Evolutionary conservation across 73 alveolate species (phyloP).

Genomic region (Strombidium stylifer): DNA sequence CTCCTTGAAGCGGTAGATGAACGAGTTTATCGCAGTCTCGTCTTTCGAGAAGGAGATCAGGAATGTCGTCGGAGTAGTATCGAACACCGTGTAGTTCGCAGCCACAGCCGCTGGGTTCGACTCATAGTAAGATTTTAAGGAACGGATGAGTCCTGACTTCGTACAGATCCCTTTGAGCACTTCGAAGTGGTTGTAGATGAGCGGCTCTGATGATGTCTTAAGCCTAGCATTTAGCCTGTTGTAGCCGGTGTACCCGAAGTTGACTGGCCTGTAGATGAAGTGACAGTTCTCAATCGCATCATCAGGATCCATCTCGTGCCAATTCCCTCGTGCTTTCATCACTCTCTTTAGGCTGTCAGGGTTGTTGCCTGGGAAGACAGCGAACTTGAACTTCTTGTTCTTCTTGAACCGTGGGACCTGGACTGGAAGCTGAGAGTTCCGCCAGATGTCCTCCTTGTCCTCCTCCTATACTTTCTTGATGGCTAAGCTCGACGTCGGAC

Average conservation of each 20-base stretch:
- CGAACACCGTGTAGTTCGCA: constrained; percentile 8
- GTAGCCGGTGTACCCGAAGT: not conserved
- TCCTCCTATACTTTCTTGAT: too few relatives aligned
- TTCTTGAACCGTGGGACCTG: too few relatives aligned
- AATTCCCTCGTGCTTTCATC: not conserved
- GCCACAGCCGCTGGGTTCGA: constrained; percentile 2
- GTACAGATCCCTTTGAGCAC: constrained; percentile 41
- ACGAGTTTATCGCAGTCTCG: constrained; percentile 29
- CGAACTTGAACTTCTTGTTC: not conserved
- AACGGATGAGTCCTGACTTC: constrained; percentile 54
- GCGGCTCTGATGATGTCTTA: not conserved
- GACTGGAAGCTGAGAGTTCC: too few relatives aligned
- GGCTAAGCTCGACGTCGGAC: too few relatives aligned
- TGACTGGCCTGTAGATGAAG: constrained; percentile 26
- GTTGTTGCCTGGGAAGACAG: constrained; percentile 14
- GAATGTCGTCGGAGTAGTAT: constrained; percentile 63
- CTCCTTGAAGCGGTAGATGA: constrained; percentile 48
- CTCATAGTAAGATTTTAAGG: constrained; percentile 37
- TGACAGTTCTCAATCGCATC: constrained; percentile 11
- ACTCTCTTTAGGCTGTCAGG: not conserved
- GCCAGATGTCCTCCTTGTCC: too few relatives aligned
- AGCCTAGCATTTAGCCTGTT: constrained; percentile 1
- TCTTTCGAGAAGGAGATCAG: constrained; percentile 25
- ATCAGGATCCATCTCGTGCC: constrained; percentile 33
- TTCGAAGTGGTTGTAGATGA: constrained; percentile 49